Evolutionary conservation across 2,329 filamentous ascomycete species (phyloP).

Genomic region (Trichoderma brevicompactum): DNA sequence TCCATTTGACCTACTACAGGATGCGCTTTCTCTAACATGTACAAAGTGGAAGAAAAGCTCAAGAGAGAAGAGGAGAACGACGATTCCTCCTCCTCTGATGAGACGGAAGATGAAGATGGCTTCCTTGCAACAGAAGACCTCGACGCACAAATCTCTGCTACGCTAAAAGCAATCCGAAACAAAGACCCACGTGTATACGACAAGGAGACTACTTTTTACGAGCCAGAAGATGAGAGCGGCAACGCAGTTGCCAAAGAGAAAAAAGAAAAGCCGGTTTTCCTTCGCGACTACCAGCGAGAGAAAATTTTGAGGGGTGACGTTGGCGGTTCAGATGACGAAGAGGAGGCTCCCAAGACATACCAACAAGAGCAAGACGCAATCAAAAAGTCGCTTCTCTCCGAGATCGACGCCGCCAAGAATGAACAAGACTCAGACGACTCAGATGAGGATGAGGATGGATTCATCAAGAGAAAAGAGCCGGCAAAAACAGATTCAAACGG

Average conservation of each 20-base stretch:
- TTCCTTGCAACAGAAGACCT: slow-evolving; percentile 84
- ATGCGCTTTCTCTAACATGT: slow-evolving; percentile 26
- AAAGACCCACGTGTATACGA: slow-evolving; percentile 95
- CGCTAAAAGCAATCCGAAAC: slow-evolving; percentile 81
- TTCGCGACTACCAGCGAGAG: slow-evolving; percentile 90
- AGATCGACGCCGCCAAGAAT: slow-evolving; percentile 71
- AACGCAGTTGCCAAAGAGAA: slow-evolving; percentile 50
- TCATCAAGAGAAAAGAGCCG: slow-evolving; percentile 71
- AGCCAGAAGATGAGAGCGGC: slow-evolving; percentile 59
- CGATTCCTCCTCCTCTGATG: slow-evolving; percentile 71
- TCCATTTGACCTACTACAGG: background rate
- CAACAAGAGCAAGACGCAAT: slow-evolving; percentile 85
- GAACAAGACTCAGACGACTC: slow-evolving; percentile 49
- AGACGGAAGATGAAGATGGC: slow-evolving; percentile 88
- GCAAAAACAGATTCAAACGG: slow-evolving; percentile 47
- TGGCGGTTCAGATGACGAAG: slow-evolving; percentile 62
- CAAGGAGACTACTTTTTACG: slow-evolving; percentile 76
- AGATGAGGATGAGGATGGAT: slow-evolving; percentile 65
- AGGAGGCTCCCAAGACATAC: slow-evolving; percentile 70
- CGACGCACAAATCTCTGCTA: slow-evolving; percentile 85
- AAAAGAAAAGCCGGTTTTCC: slow-evolving; percentile 81
- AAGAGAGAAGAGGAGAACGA: slow-evolving; percentile 52
- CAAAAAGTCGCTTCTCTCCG: slow-evolving; percentile 75
- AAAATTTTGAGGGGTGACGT: slow-evolving; percentile 77
- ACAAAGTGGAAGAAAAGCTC: slow-evolving; percentile 85